A percentile compares a stretch with the other conserved stretches of the same genome.
phyloP scores from a whole-genome alignment of 2,329 filamentous ascomycete species.

The Pseudogymnoascus sp. region DNA sequence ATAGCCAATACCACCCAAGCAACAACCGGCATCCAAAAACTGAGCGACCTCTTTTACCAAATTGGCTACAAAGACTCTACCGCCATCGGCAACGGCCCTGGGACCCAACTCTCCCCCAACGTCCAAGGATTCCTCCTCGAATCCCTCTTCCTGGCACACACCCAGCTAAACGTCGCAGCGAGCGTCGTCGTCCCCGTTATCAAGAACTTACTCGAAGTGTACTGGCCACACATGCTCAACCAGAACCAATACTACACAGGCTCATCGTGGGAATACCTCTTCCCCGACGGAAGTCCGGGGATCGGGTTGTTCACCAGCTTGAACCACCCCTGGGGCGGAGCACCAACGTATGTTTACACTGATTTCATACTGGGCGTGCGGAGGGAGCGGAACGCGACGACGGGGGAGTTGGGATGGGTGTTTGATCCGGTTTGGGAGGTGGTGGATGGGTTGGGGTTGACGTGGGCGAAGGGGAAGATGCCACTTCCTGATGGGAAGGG shows the following conservation, averaged over 20 bases:
- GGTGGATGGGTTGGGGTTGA: neutral
- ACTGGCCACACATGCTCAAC: constrained; percentile 38
- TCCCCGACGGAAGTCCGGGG: constrained; percentile 33
- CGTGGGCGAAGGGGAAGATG: neutral
- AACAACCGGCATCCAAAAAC: constrained; percentile 24
- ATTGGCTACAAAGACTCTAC: constrained; percentile 32
- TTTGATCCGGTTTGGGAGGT: constrained; percentile 2
- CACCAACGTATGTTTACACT: constrained; percentile 38
- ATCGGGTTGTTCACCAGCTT: constrained; percentile 37
- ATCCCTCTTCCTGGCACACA: constrained; percentile 28
- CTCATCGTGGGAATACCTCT: constrained; percentile 40
- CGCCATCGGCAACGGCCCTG: constrained; percentile 14
- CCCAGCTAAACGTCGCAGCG: constrained; percentile 19
- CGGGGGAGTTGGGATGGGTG: neutral
- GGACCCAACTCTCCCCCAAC: constrained; percentile 36
- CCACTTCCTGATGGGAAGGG: neutral
- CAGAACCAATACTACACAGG: constrained; percentile 32
- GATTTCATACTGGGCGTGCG: constrained; percentile 29
- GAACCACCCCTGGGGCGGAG: constrained; percentile 39
- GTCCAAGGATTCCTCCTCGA: constrained; percentile 39
- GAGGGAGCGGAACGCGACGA: constrained; percentile 12
- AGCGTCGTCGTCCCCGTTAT: neutral
- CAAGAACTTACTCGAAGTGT: constrained; percentile 29
- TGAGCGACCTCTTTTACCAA: constrained; percentile 27
- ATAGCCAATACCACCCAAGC: constrained; percentile 29